Base-by-base conservation (phyloP, 495 filamentous ascomycete species). In the Baudoinia panamericana region DNA sequence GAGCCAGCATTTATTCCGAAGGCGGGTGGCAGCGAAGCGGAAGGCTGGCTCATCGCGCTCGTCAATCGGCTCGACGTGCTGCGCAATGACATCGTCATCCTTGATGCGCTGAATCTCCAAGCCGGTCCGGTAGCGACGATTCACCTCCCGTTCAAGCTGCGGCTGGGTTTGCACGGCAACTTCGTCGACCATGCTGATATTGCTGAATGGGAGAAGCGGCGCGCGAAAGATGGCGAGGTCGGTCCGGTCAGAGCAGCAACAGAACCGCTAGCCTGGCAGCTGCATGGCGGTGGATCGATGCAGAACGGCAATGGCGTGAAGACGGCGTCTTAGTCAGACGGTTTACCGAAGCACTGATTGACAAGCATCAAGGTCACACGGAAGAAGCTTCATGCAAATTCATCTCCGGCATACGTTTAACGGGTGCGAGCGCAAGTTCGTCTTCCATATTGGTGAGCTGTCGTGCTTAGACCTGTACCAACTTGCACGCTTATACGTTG, bases 1-100 rank as follows among this genome's bases (percentile, higher is more conserved):
- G 72, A 75, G 43, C 72, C 73, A 0, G 64, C 69, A 0, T 75
- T 75, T 44, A 68, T 75, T 22, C 72, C 72, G 0, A 57, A 57
- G 39, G 45, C 53, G 0, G 62, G 59, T 5, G 56, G 54, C 0
- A 50, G 37, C 3, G 72, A 75, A 44, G 73, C 69, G 2, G 70
- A 75, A 45, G 71, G 72, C 1, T 74, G 71, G 40, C 46, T 76
- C 9, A 62, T 71, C 10, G 65, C 62, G 12, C 58, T 76, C 23
- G 56, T 73, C 25, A 76, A 74, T 43, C 68, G 58, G 44, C 31
- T 54, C 6, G 47, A 54, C 46, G 51, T 51, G n/a, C 26, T 54
- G 36, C 41, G 51, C 15, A 54, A 54, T 25, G 51, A 54, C 36
- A 51, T 54, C 24, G 15, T 54, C 11, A 51, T 54, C 18, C 51